A percentile compares a stretch with the other conserved stretches of the same genome.
phyloP scores from a whole-genome alignment of 257 asterid species.

The Anisodus acutangulus region DNA sequence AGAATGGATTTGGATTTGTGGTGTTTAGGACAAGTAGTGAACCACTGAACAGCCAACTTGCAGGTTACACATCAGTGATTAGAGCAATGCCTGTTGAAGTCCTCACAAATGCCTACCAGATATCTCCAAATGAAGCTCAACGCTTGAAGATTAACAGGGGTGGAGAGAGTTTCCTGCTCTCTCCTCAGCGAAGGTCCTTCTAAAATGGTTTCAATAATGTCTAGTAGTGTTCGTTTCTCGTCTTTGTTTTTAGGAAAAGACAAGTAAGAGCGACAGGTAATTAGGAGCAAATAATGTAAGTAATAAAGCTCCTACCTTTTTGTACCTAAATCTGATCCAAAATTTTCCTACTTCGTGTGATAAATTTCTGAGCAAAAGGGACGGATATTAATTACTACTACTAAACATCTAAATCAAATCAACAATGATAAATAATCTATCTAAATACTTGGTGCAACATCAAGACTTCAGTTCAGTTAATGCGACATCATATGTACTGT shows the following conservation, averaged over 20 bases:
- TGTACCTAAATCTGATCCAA: neutral
- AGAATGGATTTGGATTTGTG: constrained; percentile 62
- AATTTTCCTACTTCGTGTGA: neutral
- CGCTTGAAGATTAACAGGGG: constrained; percentile 63
- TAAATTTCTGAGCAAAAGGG: neutral
- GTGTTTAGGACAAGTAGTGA: constrained; percentile 60
- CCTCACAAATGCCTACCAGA: constrained; percentile 52
- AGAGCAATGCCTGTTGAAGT: constrained; percentile 72
- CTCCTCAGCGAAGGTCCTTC: constrained; percentile 40
- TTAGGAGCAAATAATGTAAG: constrained; percentile 25
- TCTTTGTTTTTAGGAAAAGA: neutral
- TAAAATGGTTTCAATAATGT: neutral
- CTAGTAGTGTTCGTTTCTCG: neutral
- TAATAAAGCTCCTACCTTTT: constrained; percentile 28
- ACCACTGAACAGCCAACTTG: constrained; percentile 55
- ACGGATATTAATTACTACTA: neutral
- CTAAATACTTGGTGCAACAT: neutral
- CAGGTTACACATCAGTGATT: constrained; percentile 73
- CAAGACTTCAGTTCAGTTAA: neutral
- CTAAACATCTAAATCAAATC: neutral
- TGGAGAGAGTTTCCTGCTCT: constrained; percentile 54
- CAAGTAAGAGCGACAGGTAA: constrained; percentile 15
- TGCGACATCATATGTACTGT: neutral
- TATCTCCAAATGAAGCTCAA: constrained; percentile 61
- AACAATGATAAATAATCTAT: neutral